A percentile compares a stretch with the other conserved stretches of the same genome.
Evolutionary conservation across 2,329 filamentous ascomycete species (phyloP).

Genomic region (Apiospora pterosperma): DNA sequence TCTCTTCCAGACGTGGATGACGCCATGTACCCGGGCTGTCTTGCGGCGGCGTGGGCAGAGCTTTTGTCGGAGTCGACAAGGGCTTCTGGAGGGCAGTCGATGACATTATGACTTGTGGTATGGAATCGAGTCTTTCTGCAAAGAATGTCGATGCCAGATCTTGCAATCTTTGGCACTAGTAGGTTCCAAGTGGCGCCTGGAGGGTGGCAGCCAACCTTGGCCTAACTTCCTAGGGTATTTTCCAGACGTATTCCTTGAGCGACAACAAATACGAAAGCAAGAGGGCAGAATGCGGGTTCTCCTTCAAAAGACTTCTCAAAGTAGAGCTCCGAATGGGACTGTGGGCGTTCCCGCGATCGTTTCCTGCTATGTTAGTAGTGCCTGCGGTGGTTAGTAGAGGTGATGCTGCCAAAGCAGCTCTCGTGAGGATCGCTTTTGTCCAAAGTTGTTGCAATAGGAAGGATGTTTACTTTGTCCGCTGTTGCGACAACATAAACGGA

Average conservation of each 20-base stretch:
- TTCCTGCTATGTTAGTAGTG: constrained; percentile 14
- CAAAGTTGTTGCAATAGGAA: background rate
- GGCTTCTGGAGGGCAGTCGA: constrained; percentile 31
- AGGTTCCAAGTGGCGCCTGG: background rate
- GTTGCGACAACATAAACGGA: background rate
- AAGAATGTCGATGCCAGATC: background rate
- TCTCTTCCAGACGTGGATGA: constrained; percentile 85
- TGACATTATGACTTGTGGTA: constrained; percentile 24
- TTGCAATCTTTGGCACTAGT: background rate
- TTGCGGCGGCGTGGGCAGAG: constrained; percentile 25
- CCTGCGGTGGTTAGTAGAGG: constrained; percentile 11
- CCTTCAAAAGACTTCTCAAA: background rate
- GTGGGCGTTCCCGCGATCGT: background rate
- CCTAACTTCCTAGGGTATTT: background rate
- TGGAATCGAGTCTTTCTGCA: background rate
- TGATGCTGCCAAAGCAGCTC: constrained; percentile 16
- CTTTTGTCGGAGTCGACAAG: constrained; percentile 34
- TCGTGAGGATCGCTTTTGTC: background rate
- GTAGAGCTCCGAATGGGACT: background rate
- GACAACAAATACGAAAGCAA: background rate
- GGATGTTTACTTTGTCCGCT: background rate
- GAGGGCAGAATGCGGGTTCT: constrained; percentile 2
- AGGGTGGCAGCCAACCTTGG: background rate
- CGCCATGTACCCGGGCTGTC: constrained; percentile 79
- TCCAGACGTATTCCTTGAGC: background rate